A percentile compares a stretch with the other conserved stretches of the same genome.
Conservation (phyloP, 768 basidiomycete genomes). For the Grammothele lineata region DNA sequence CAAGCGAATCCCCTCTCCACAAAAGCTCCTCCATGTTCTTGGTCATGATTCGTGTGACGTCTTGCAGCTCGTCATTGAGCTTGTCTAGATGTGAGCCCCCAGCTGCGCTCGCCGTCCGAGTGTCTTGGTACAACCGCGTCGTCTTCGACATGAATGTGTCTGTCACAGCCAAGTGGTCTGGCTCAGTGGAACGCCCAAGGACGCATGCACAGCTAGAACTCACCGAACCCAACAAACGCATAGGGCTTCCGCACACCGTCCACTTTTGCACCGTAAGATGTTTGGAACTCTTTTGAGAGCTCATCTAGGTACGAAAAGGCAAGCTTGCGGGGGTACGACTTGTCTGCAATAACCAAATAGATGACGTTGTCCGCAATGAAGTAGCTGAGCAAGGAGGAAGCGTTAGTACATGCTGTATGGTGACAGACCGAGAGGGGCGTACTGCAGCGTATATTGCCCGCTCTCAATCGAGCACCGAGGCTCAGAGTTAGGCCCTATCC, state of each 20-base stretch:
- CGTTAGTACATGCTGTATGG: conserved; percentile 6
- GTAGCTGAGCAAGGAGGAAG: conserved; percentile 54
- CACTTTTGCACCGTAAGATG: conserved; percentile 90
- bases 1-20: conserved; percentile 96
- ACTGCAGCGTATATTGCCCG: conserved; percentile 95
- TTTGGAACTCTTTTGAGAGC: conserved; percentile 91
- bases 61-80: conserved; percentile 94
- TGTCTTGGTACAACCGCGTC: conserved; percentile 90
- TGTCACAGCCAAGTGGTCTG: conserved; percentile 31
- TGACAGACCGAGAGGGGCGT: conserved; percentile 30
- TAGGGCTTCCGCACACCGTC: conserved; percentile 95
- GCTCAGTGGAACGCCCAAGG: too few species aligned
- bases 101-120: conserved; percentile 75
- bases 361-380: conserved; percentile 92
- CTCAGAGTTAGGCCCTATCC: conserved; percentile 91
- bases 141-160: conserved; percentile 99
- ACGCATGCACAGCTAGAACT: too few species aligned
- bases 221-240: conserved; percentile 97
- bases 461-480: conserved; percentile 96
- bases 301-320: conserved; percentile 98
- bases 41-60: conserved; percentile 99
- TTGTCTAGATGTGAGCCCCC: conserved; percentile 68
- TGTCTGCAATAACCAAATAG: conserved; percentile 93
- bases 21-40: conserved; percentile 99
- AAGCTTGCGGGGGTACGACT: conserved; percentile 94